Evolutionary conservation across 2,329 filamentous ascomycete species (phyloP), one percentile per base, ranked within the genome.

Genomic region (Colletotrichum simmondsii): DNA sequence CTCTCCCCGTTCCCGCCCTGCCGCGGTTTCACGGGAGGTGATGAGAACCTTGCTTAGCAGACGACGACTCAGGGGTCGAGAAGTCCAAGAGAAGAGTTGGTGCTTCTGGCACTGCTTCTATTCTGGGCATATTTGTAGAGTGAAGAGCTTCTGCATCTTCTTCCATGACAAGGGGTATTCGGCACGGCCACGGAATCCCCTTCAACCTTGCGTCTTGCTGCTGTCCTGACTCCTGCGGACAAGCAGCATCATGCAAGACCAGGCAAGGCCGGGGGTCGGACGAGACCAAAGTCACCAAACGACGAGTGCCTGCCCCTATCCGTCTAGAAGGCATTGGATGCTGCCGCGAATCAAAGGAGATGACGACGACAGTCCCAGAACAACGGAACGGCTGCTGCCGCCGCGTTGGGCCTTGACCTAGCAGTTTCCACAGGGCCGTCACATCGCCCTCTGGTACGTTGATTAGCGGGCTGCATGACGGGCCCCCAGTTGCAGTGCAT

Each of bases 301-400:
- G 53, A 28, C 4, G n/a, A 22, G 46, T 35, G 26, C 53, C 49
- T 72, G 65, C 60, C 70, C 71, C 61, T 73, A 70, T 73, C 71
- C 66, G 66, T 49, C 42, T 30, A 24, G 59, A 24, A 22, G n/a
- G 42, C 42, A 14, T 26, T 37, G 61, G 46, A 64, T 24, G 30
- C 49, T 28, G 67, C 58, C 67, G 70, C 65, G 65, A 69, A 71
- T 62, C 68, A 59, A n/a, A 19, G 37, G 28, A 54, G 56, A 65
- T 73, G 60, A 71, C 56, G 66, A 72, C 46, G 60, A 37, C 56
- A 54, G 62, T 70, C 66, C 71, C 71, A 61, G 56, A 65, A 66
- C 35, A 5, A 57, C 65, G 71, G 71, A 61, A 73, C 71, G 71
- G 71, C 60, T 61, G 71, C 71, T 70, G 71, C 71, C 66, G 71